Evolutionary conservation across 257 asterid species (phyloP).

Genomic region (Rubia yunnanensis): DNA sequence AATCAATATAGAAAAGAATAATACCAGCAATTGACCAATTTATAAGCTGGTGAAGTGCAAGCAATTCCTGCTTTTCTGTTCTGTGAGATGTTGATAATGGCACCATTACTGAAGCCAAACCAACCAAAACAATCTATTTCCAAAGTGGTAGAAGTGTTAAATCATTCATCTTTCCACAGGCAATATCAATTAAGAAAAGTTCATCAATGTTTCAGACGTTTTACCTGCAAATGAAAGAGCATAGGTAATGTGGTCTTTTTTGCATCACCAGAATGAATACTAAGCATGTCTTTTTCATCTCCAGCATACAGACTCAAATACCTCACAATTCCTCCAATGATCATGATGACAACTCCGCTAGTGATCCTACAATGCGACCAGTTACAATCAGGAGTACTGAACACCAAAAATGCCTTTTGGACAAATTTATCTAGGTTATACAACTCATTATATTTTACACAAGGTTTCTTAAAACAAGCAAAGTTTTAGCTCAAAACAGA

Average conservation of each 20-base stretch:
- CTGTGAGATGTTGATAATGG: constrained; percentile 80
- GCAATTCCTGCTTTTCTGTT: constrained; percentile 78
- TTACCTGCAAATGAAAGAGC: constrained; percentile 77
- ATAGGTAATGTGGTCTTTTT: constrained; percentile 40
- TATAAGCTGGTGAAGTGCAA: constrained; percentile 67
- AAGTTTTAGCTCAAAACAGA: background rate
- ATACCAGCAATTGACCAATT: constrained; percentile 93
- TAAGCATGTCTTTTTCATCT: constrained; percentile 43
- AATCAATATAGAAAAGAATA: constrained; percentile 7
- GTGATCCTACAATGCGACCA: constrained; percentile 30
- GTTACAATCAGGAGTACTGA: background rate
- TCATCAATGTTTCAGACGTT: background rate
- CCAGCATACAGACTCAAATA: constrained; percentile 44
- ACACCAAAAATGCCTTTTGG: background rate
- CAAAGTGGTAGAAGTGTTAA: constrained; percentile 15
- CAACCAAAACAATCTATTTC: constrained; percentile 61
- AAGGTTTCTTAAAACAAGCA: background rate
- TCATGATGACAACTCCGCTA: constrained; percentile 60
- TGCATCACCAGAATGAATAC: constrained; percentile 36
- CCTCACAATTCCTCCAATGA: constrained; percentile 58
- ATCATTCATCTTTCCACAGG: background rate
- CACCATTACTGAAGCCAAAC: constrained; percentile 72
- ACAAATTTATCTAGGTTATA: background rate
- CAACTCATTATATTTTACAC: background rate
- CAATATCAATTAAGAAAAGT: background rate